Base-by-base conservation (phyloP, 441 rosid genomes). In the Rhodomyrtus psidioides region DNA sequence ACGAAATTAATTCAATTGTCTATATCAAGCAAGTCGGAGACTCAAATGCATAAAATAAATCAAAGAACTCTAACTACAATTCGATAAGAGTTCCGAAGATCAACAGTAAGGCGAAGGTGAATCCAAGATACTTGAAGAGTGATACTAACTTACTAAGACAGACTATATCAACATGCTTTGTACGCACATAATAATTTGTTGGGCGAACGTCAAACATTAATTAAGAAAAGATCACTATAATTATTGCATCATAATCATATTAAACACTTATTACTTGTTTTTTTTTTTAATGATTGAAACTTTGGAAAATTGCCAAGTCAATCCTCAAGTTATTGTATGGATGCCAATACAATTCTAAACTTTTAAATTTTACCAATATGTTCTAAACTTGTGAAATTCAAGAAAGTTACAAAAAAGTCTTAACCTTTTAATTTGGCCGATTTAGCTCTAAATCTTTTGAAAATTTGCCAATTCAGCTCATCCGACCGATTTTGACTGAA, bases 331-430 rank as follows among this genome's bases (percentile, higher is more conserved):
- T 26, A 19, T 30, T 65, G 4, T 30, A 19, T 21, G 1, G 2
- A 39, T 1, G 5, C 14, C 0, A 70, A 39, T 70, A 21, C 0
- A 70, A 5, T 6, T 12, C 0, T 39, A 5, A 21, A 39, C 0
- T 10, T 23, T 39, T 21, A 0, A 34, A 21, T 5, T 10, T 70
- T 70, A 0, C 24, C 4, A 30, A 39, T 39, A 26, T 0, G 2
- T 51, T 51, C 53, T 51, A 51, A 49, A 51, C 53, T 4, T 51
- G 5, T 51, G 53, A 51, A 51, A 51, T 12, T 51, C 15, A 3
- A 13, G 15, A 51, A 51, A 51, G 15, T 51, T 51, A 51, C 53
- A 12, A 51, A 12, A 51, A 51, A 12, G 15, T 3, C 13, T 1
- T 12, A 49, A 12, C 15, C 15, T 12, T 51, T 51, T 51, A 51